phyloP scores from a whole-genome alignment of 2,329 filamentous ascomycete genomes.

The Aurifilum marmelostoma region DNA sequence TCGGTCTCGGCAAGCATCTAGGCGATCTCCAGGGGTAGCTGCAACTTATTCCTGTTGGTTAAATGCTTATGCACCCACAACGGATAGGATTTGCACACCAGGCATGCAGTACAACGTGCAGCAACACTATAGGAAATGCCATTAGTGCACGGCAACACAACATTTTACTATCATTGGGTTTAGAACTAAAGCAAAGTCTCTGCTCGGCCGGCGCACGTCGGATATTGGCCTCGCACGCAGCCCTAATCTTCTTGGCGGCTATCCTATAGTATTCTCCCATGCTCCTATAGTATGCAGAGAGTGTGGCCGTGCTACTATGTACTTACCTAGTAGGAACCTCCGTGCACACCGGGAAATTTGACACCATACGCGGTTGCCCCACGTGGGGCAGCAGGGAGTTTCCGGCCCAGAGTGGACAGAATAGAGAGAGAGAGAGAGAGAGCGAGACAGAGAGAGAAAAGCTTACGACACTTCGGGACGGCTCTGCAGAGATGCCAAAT shows the following conservation, averaged over 20 bases:
- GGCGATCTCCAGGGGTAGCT: background rate
- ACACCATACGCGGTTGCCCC: background rate
- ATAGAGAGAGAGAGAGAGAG: background rate
- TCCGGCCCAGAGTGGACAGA: background rate
- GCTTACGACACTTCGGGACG: background rate
- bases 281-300: background rate
- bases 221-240: background rate
- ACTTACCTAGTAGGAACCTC: background rate
- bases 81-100: background rate
- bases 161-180: background rate
- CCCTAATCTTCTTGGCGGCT: background rate
- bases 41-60: background rate
- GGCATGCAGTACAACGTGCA: too few species aligned
- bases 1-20: background rate
- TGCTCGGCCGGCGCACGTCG: background rate
- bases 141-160: background rate
- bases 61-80: too few species aligned
- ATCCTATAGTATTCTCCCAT: background rate
- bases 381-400: background rate
- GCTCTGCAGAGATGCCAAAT: background rate
- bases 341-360: slow-evolving; percentile 2
- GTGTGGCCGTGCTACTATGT: background rate
- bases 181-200: background rate
- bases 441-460: background rate
- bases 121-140: too few species aligned